Conservation (phyloP, 495 filamentous ascomycete genomes). For the Trichocladium antarcticum region DNA sequence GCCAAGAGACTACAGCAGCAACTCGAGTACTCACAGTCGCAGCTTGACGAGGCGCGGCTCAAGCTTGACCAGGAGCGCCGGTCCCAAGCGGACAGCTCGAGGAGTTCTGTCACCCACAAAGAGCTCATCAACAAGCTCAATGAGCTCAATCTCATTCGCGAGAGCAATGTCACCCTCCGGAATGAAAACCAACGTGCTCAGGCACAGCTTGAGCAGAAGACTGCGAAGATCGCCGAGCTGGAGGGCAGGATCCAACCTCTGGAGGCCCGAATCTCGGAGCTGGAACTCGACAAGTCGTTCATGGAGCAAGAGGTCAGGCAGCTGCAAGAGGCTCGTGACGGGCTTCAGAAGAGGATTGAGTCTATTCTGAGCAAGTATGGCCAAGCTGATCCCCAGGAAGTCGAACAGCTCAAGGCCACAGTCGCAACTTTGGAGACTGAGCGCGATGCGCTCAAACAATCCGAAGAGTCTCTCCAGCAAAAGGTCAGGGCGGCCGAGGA, state of each 20-base stretch:
- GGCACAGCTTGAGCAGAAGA: slow-evolving; percentile 60
- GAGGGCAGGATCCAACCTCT: slow-evolving; percentile 69
- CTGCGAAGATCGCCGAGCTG: slow-evolving; percentile 60
- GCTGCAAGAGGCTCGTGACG: slow-evolving; percentile 75
- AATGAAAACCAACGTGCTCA: slow-evolving; percentile 73
- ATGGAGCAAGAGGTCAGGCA: slow-evolving; percentile 78
- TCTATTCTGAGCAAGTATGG: slow-evolving; percentile 94
- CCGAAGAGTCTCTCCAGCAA: slow-evolving; percentile 48
- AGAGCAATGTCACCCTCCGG: slow-evolving; percentile 80
- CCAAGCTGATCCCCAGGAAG: slow-evolving; percentile 81
- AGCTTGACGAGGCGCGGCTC: slow-evolving; percentile 75
- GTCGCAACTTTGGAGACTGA: slow-evolving; percentile 55
- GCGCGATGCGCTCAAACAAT: slow-evolving; percentile 52
- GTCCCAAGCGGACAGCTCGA: slow-evolving; percentile 57
- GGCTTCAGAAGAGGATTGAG: slow-evolving; percentile 85
- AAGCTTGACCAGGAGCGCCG: slow-evolving; percentile 81
- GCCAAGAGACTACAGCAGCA: slow-evolving; percentile 79
- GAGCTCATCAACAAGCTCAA: slow-evolving; percentile 88
- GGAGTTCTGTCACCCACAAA: slow-evolving; percentile 63
- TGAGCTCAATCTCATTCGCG: slow-evolving; percentile 86
- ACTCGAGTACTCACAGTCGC: slow-evolving; percentile 69
- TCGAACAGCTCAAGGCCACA: slow-evolving; percentile 68
- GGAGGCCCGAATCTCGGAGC: slow-evolving; percentile 60
- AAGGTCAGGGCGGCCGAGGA: slow-evolving; percentile 38
- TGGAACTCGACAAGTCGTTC: slow-evolving; percentile 67